Evolutionary conservation across 2,329 filamentous ascomycete species (phyloP).

Genomic region (Aspergillus pseudoglaucus): DNA sequence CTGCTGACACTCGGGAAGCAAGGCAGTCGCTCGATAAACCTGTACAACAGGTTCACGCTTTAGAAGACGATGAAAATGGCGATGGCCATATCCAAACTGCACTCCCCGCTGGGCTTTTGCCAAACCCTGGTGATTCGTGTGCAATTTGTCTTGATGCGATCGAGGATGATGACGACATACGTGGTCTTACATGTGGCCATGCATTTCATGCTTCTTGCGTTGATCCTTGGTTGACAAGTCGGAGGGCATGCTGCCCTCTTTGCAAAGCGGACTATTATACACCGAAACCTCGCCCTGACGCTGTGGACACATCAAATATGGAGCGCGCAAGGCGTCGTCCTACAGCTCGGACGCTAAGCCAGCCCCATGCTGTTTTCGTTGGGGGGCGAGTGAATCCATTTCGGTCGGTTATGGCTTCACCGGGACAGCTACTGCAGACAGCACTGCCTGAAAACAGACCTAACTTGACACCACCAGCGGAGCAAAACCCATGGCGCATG

Average conservation of each 20-base stretch:
- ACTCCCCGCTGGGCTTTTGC: constrained; percentile 71
- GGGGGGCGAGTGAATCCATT: constrained; percentile 26
- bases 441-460: constrained; percentile 20
- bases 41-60: constrained; percentile 32
- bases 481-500: background rate
- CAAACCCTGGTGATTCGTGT: constrained; percentile 81
- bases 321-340: constrained; percentile 27
- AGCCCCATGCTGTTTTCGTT: constrained; percentile 30
- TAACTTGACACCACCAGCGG: constrained; percentile 10
- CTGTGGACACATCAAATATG: constrained; percentile 21
- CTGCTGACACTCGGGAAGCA: constrained; percentile 6
- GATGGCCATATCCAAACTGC: constrained; percentile 74
- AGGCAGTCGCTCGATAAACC: constrained; percentile 8
- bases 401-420: constrained; percentile 28
- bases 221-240: constrained; percentile 91
- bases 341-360: constrained; percentile 21
- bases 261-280: constrained; percentile 98
- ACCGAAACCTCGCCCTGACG: constrained; percentile 74
- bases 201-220: constrained; percentile 95
- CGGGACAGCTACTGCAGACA: constrained; percentile 30
- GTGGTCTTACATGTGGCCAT: constrained; percentile 91
- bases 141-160: constrained; percentile 93
- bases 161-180: constrained; percentile 92
- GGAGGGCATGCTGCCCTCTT: constrained; percentile 89
- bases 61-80: constrained; percentile 67